A percentile compares a stretch with the other conserved stretches of the same genome.
phyloP scores from a whole-genome alignment of 345 rosid species.

The Boechera divaricarpa region DNA sequence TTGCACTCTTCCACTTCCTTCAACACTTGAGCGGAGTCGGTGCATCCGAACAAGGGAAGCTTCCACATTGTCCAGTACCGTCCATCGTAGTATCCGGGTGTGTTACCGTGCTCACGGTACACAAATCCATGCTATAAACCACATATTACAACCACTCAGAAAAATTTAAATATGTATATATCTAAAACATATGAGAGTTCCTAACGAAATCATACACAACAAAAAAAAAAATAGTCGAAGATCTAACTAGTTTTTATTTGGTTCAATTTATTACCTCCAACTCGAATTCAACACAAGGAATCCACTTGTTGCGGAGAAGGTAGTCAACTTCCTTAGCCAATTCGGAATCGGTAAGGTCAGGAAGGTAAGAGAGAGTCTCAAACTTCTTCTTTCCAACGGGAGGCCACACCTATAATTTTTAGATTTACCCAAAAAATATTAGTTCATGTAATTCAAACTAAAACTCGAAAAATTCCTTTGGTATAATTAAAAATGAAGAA shows the following conservation, averaged over 20 bases:
- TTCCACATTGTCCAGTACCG: slow-evolving; percentile 65
- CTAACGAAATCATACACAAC: background rate
- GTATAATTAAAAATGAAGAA: background rate
- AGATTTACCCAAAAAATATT: background rate
- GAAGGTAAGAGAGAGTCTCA: slow-evolving; percentile 63
- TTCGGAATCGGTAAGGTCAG: slow-evolving; percentile 32
- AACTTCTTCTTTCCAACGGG: slow-evolving; percentile 52
- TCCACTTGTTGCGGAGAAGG: slow-evolving; percentile 61
- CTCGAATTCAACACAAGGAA: slow-evolving; percentile 77
- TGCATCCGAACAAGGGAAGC: slow-evolving; percentile 63
- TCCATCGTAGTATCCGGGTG: slow-evolving; percentile 53
- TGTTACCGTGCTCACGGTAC: slow-evolving; percentile 48
- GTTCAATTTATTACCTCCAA: slow-evolving; percentile 43
- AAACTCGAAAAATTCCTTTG: background rate
- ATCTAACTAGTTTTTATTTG: background rate
- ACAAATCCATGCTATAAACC: slow-evolving; percentile 47
- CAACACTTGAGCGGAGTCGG: slow-evolving; percentile 53
- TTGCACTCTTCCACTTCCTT: slow-evolving; percentile 54
- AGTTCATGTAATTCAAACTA: background rate
- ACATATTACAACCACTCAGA: slow-evolving; percentile 1
- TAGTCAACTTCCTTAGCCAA: slow-evolving; percentile 57
- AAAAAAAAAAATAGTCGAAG: background rate
- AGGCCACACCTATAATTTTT: slow-evolving; percentile 56
- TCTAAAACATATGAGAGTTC: background rate
- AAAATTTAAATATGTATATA: background rate